Evolutionary conservation across 2,329 filamentous ascomycete species (phyloP), one percentile per base, ranked within the genome.

Genomic region (Neopestalotiopsis sp.): DNA sequence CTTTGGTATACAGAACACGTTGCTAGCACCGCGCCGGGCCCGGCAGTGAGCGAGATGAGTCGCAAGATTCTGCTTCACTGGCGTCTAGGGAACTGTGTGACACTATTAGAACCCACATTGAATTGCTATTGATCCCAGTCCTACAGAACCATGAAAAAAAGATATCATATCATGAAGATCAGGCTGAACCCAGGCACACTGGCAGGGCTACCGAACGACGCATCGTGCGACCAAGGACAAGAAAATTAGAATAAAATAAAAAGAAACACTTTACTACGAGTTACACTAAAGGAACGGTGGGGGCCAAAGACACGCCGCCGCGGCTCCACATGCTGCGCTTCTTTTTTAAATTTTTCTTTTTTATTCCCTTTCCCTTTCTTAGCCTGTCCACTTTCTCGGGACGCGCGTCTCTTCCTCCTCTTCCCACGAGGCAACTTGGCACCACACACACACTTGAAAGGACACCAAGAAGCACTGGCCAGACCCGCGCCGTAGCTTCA

Each of bases 401-500:
- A 74, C 72, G 72, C 72, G 72, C 72, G 72, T 74, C 72, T 72
- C 68, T 69, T 65, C 24, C 57, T 59, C 57, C 30, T 59, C 30
- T 59, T 59, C 57, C 57, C 57, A 59, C 45, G 45, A 52, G 45
- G 45, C 45, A n/a, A 30, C 57, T 24, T 28, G 20, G 24, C 57
- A 30, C 57, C 57, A 52, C 17, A 20, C 17, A 20, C 45, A 13
- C 42, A 49, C 14, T 49, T 20, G 45, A 52, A 52, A 7, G n/a
- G 45, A 52, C n/a, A 28, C 24, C 24, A 52, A 20, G 30, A 17
- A 24, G 57, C 57, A 59, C 57, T 30, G 57, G 57, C 57, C 57
- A 34, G 24, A 17, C 57, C 30, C 57, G 30, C 28, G 20, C 57
- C 57, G 30, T 59, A 59, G 57, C 57, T 59, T 59, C 57, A 12